Base-by-base conservation (phyloP, 192 early-diverging fungal species). In the Diversispora eburnea region DNA sequence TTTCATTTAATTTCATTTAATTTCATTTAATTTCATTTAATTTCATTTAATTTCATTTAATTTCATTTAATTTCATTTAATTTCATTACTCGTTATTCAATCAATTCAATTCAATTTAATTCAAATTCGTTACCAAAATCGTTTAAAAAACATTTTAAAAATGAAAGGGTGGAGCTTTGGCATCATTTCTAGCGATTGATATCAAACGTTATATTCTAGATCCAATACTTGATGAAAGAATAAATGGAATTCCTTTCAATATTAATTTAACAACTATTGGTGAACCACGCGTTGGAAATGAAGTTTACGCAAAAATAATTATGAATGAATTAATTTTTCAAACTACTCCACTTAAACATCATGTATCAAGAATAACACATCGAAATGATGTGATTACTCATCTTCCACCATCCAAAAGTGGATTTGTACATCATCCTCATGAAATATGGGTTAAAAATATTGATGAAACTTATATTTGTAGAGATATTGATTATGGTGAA, bases 201-300 rank as follows among this genome's bases (percentile, higher is more conserved):
- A 49, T 69, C 13, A 69, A 69, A 20, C n/a, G 67, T 25, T 55
- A 69, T 25, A 69, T 69, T 51, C 46, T 55, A 52, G 46, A 69
- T 47, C 67, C 67, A 47, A 69, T 69, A 15, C 12, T 69, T 2
- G 5, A 49, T 6, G 20, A 7, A 13, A 3, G 4, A 39, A 19
- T 20, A 7, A 5, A 25, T 51, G 47, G 49, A 20, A 9, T 39
- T 6, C 67, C 67, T 8, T 69, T 69, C 51, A 54, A 1, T 33
- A 69, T 69, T 25, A 12, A 56, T 22, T 8, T 69, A 17, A 69
- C 52, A 54, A 69, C 67, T 9, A 55, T 69, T 52, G 67, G 67
- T 39, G 20, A 55, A 46, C 67, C 67, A 5, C 47, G 67, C 8
- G 22, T 69, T 55, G 67, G 67, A 15, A 69, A 69, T 39, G 48